Percentiles rank a stretch among this genome's conserved stretches.
Evolutionary conservation across 1,139 yeast genomes (phyloP).

Genomic region (Saccharomyces uvarum): DNA sequence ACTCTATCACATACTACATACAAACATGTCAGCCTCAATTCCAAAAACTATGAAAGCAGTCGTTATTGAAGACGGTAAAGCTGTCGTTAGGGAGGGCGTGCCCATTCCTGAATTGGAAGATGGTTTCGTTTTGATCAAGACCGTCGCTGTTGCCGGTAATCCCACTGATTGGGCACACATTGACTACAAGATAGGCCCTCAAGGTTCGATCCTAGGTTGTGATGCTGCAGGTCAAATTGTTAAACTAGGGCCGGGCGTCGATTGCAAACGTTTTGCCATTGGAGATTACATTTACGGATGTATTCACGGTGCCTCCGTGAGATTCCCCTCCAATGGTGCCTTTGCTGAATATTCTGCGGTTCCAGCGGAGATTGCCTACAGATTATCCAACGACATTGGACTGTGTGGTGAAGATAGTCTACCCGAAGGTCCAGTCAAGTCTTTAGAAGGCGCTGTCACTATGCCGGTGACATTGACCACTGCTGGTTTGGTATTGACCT

Average conservation of each 20-base stretch:
- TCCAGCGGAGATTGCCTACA: slow-evolving; percentile 35
- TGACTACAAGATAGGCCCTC: slow-evolving; percentile 33
- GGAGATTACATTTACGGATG: slow-evolving; percentile 51
- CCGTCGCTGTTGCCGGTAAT: slow-evolving; percentile 55
- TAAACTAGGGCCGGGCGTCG: slow-evolving; percentile 49
- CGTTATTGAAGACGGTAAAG: slow-evolving; percentile 27
- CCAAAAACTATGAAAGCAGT: slow-evolving; percentile 33
- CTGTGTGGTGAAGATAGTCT: slow-evolving; percentile 20
- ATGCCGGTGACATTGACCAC: slow-evolving; percentile 47
- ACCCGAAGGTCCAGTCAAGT: slow-evolving; percentile 36
- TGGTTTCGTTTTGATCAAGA: slow-evolving; percentile 45
- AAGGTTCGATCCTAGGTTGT: slow-evolving; percentile 47
- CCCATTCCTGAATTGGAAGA: slow-evolving; percentile 37
- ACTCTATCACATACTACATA: neutral
- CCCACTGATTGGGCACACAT: slow-evolving; percentile 74
- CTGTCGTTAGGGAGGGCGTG: slow-evolving; percentile 26
- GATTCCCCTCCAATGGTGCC: slow-evolving; percentile 42
- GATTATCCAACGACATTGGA: slow-evolving; percentile 13
- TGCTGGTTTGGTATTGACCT: slow-evolving; percentile 33
- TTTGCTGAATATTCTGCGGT: slow-evolving; percentile 51
- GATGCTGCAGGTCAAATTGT: slow-evolving; percentile 56
- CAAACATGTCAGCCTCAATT: neutral
- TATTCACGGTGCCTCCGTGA: slow-evolving; percentile 40
- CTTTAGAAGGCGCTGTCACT: slow-evolving; percentile 59
- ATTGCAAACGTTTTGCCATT: slow-evolving; percentile 31